phyloP scores from a whole-genome alignment of 208 protist genomes.

The Acanthamoeba castellanii region DNA sequence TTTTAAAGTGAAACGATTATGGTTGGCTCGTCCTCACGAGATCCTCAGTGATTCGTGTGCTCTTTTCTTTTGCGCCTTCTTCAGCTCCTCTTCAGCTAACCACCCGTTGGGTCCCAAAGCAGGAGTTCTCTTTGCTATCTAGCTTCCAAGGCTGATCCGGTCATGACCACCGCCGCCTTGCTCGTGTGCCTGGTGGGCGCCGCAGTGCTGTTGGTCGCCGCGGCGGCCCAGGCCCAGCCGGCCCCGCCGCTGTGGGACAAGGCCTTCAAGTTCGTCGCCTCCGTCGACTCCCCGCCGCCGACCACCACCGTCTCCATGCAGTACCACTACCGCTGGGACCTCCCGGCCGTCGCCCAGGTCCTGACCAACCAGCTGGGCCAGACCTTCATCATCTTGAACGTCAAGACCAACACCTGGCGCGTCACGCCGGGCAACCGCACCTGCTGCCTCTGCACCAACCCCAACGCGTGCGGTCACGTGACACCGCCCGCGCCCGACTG shows the following conservation, averaged over 20 bases:
- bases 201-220: too few species aligned
- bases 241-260: conserved; percentile 41
- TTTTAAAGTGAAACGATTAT: too few species aligned
- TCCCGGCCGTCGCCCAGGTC: conserved; percentile 38
- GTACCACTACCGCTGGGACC: conserved; percentile 70
- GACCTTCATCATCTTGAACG: conserved; percentile 49
- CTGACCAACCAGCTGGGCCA: conserved; percentile 23
- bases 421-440: conserved; percentile 50
- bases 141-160: too few species aligned
- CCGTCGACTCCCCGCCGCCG: neutral
- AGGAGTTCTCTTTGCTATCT: too few species aligned
- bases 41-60: too few species aligned
- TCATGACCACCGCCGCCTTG: too few species aligned
- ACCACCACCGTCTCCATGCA: neutral
- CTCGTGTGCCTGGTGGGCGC: too few species aligned
- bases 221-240: neutral
- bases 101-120: too few species aligned
- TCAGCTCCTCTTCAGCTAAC: too few species aligned
- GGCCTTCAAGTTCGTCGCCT: conserved; percentile 56
- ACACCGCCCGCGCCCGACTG: conserved; percentile 28
- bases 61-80: too few species aligned
- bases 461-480: conserved; percentile 40
- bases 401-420: conserved; percentile 65
- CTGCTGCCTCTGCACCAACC: conserved; percentile 62
- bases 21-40: too few species aligned